These are phyloP conservation scores for Boletus reticuloceps DNA, from an alignment of 768 basidiomycete species.

Conservation along the genomic window DNA sequence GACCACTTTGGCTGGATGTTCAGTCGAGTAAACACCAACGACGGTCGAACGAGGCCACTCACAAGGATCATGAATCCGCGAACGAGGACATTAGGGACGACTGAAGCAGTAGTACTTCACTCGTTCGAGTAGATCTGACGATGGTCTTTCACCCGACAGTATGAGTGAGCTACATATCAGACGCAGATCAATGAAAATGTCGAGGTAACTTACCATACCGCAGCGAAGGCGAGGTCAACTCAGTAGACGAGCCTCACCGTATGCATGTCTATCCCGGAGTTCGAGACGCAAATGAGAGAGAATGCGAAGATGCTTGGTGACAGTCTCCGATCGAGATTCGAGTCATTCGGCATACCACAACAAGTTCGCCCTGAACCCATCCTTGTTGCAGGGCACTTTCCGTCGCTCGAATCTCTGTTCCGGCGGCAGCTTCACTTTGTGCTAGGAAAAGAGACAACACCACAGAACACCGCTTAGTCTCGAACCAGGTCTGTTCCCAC, in stretches of 20 bases:
- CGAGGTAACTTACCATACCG: slow-evolving; percentile 73
- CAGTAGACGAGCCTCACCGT: slow-evolving; percentile 67
- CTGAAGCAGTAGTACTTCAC: slow-evolving; percentile 70
- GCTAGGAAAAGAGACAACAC: too few species aligned
- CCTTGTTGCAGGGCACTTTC: too few species aligned
- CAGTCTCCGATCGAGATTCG: too few species aligned
- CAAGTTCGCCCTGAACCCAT: too few species aligned
- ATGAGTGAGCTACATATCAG: slow-evolving; percentile 2
- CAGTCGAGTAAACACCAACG: background rate
- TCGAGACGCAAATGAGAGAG: too few species aligned
- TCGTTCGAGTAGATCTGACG: slow-evolving; percentile 92
- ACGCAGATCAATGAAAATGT: background rate
- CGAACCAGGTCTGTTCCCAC: too few species aligned
- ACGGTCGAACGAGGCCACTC: slow-evolving; percentile 48
- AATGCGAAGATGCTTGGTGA: too few species aligned
- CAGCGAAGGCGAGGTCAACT: slow-evolving; percentile 65
- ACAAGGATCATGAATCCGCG: slow-evolving; percentile 66
- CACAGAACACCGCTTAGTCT: too few species aligned
- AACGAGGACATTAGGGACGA: slow-evolving; percentile 63
- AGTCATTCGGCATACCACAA: too few species aligned
- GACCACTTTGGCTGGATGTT: slow-evolving; percentile 67
- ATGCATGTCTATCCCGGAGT: slow-evolving; percentile 74
- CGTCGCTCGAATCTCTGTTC: too few species aligned
- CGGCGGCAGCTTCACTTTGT: too few species aligned
- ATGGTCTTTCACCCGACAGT: slow-evolving; percentile 98